Evolutionary conservation across 805 yeast genomes (phyloP).

Genomic region (Starmerella bacillaris): DNA sequence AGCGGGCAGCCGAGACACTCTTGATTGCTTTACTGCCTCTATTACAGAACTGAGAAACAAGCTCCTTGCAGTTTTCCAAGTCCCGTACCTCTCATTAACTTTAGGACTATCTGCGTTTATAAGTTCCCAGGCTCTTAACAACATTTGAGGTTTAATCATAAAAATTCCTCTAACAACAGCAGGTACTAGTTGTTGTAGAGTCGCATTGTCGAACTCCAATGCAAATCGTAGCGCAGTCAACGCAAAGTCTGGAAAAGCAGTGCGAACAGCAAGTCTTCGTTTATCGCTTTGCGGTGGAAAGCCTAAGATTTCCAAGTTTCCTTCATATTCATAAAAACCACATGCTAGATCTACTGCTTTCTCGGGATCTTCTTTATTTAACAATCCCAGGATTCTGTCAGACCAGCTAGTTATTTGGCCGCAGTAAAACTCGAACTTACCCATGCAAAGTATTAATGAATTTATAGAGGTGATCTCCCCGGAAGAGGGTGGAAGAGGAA

Average conservation of each 20-base stretch:
- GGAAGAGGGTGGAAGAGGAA: neutral
- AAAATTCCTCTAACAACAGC: conserved; percentile 27
- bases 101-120: conserved; percentile 13
- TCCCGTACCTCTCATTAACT: too few species aligned
- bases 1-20: conserved; percentile 41
- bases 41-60: conserved; percentile 39
- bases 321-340: conserved; percentile 33
- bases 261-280: conserved; percentile 34
- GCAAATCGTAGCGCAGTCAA: conserved; percentile 33
- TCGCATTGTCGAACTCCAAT: conserved; percentile 23
- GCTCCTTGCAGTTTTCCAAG: conserved; percentile 17
- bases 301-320: conserved; percentile 36
- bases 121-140: conserved; percentile 31
- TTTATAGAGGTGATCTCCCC: neutral
- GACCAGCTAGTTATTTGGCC: conserved; percentile 58
- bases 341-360: conserved; percentile 41
- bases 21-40: conserved; percentile 22
- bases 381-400: conserved; percentile 34
- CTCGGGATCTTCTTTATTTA: conserved; percentile 33
- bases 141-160: conserved; percentile 20
- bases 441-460: conserved; percentile 20
- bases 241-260: conserved; percentile 41
- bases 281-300: conserved; percentile 32
- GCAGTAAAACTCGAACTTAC: conserved; percentile 33
- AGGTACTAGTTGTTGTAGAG: conserved; percentile 21